Evolutionary conservation across 2,329 filamentous ascomycete species (phyloP).

Genomic region (Ophiostoma australiae): DNA sequence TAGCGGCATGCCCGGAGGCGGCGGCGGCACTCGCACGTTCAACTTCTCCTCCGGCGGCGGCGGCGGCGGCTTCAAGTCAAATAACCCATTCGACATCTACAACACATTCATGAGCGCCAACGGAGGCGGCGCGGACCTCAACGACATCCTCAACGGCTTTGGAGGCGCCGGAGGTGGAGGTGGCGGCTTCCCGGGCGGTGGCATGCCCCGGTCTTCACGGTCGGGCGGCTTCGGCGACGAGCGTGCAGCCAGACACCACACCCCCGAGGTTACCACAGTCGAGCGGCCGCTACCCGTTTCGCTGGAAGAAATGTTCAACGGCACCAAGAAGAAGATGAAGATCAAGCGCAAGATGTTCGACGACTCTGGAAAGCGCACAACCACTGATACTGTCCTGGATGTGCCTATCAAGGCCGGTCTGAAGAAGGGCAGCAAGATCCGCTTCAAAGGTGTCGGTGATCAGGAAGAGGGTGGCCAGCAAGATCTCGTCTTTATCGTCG

Average conservation of each 20-base stretch:
- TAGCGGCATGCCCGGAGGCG: slow-evolving; percentile 44
- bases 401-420: slow-evolving; percentile 93
- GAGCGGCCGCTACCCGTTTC: slow-evolving; percentile 76
- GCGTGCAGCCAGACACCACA: slow-evolving; percentile 45
- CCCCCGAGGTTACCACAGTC: slow-evolving; percentile 84
- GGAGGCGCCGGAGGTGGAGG: slow-evolving; percentile 42
- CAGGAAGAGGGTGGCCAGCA: slow-evolving; percentile 95
- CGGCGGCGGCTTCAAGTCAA: slow-evolving; percentile 71
- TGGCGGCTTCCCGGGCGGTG: slow-evolving; percentile 31
- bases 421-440: slow-evolving; percentile 97
- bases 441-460: slow-evolving; percentile 95
- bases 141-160: slow-evolving; percentile 53
- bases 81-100: slow-evolving; percentile 78
- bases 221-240: slow-evolving; percentile 27
- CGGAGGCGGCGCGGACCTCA: slow-evolving; percentile 46
- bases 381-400: slow-evolving; percentile 84
- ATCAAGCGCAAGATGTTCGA: slow-evolving; percentile 97
- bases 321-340: slow-evolving; percentile 93
- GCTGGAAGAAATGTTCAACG: slow-evolving; percentile 83
- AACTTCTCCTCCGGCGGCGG: slow-evolving; percentile 53
- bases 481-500: slow-evolving; percentile 89
- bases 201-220: slow-evolving; percentile 25
- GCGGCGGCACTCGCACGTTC: slow-evolving; percentile 53
- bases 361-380: slow-evolving; percentile 73
- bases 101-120: slow-evolving; percentile 68